phyloP scores from a whole-genome alignment of 495 filamentous ascomycete genomes.

The Patellaria atrata region DNA sequence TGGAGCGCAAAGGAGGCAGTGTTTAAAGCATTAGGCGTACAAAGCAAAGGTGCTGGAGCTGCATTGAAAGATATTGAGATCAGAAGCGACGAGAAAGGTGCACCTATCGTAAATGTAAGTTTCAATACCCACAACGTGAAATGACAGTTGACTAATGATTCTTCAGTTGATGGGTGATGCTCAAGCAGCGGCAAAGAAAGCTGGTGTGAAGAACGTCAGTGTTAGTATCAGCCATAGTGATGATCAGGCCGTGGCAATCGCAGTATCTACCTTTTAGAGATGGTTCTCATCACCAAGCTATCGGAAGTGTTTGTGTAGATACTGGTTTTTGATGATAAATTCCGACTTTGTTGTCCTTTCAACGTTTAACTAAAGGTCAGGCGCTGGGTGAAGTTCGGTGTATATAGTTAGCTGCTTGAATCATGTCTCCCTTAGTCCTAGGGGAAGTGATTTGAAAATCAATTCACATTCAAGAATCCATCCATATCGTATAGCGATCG shows the following conservation, averaged over 20 bases:
- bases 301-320: too few species aligned
- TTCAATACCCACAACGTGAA: slow-evolving; percentile 8
- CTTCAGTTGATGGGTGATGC: slow-evolving; percentile 72
- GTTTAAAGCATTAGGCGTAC: slow-evolving; percentile 92
- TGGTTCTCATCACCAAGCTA: too few species aligned
- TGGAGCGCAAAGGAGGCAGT: slow-evolving; percentile 98
- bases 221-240: slow-evolving; percentile 95
- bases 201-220: slow-evolving; percentile 69
- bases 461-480: too few species aligned
- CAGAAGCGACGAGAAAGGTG: slow-evolving; percentile 59
- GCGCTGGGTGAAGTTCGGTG: too few species aligned
- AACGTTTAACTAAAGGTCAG: too few species aligned
- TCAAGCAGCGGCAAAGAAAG: slow-evolving; percentile 60
- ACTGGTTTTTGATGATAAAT: too few species aligned
- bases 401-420: too few species aligned
- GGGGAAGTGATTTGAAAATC: too few species aligned
- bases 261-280: slow-evolving; percentile 56
- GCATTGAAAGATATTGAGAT: slow-evolving; percentile 93
- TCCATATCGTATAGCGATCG: too few species aligned
- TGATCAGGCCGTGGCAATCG: slow-evolving; percentile 81
- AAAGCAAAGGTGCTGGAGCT: slow-evolving; percentile 74
- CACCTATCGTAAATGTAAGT: slow-evolving; percentile 72
- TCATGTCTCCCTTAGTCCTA: too few species aligned
- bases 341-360: too few species aligned
- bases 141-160: slow-evolving; percentile 7